Evolutionary conservation across 768 basidiomycete species (phyloP).

Genomic region (Suillus subluteus): DNA sequence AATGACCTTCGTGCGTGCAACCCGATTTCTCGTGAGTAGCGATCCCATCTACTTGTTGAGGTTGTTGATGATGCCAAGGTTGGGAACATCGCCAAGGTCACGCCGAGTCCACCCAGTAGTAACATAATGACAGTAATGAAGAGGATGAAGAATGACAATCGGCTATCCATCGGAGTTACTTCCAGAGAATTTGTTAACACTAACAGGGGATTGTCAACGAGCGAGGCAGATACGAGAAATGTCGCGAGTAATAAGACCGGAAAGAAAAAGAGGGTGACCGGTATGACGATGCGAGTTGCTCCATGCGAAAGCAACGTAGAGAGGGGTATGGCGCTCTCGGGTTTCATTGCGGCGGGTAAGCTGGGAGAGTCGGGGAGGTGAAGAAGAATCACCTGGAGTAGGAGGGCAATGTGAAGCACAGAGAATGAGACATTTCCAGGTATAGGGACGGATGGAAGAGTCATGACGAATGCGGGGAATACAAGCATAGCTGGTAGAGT

Average conservation of each 20-base stretch:
- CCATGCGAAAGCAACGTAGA: constrained; percentile 44
- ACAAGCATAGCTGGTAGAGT: constrained; percentile 42
- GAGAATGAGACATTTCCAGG: constrained; percentile 45
- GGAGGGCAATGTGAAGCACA: constrained; percentile 43
- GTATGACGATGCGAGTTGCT: constrained; percentile 41
- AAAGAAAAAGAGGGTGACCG: constrained; percentile 49
- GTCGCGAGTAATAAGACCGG: constrained; percentile 48
- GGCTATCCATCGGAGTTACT: constrained; percentile 51
- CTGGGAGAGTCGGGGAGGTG: constrained; percentile 49
- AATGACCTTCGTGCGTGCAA: constrained; percentile 47
- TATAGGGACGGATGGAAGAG: constrained; percentile 46
- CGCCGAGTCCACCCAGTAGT: constrained; percentile 34
- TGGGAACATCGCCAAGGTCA: constrained; percentile 35
- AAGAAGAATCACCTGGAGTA: constrained; percentile 44
- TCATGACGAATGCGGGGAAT: constrained; percentile 43
- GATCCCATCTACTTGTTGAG: constrained; percentile 45
- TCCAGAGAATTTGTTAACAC: constrained; percentile 12
- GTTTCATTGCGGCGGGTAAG: constrained; percentile 47
- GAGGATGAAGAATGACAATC: constrained; percentile 46
- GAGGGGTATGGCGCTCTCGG: constrained; percentile 46
- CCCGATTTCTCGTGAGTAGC: constrained; percentile 48
- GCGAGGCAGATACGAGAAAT: constrained; percentile 50
- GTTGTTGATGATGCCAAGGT: constrained; percentile 13
- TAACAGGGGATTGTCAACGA: constrained; percentile 42
- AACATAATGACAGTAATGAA: constrained; percentile 38